Evolutionary conservation across 768 basidiomycete species (phyloP).

Genomic region (Suillus plorans): DNA sequence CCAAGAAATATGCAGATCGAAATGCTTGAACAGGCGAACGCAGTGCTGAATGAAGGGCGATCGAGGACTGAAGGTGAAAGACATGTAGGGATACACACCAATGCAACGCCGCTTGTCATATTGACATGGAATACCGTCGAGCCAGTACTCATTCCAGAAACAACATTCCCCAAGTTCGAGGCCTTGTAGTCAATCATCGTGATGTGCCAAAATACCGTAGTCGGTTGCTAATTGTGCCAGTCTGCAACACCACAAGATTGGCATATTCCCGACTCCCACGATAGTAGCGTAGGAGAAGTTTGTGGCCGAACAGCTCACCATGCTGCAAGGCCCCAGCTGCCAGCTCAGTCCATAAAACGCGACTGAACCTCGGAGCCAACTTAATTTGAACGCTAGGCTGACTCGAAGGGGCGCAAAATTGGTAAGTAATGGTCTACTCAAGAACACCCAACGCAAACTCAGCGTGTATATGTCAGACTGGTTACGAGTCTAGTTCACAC

Average conservation of each 20-base stretch:
- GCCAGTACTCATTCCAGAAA: constrained; percentile 64
- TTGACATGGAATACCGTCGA: constrained; percentile 71
- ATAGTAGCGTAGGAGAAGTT: too few species aligned
- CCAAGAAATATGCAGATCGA: constrained; percentile 35
- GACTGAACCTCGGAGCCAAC: too few species aligned
- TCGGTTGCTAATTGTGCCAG: neutral
- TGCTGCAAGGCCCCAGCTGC: too few species aligned
- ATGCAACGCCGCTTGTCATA: constrained; percentile 55
- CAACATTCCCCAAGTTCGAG: constrained; percentile 74
- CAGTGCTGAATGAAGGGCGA: constrained; percentile 65
- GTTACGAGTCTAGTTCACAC: neutral
- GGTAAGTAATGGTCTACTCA: neutral
- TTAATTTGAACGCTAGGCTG: too few species aligned
- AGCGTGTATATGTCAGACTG: neutral
- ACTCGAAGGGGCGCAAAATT: neutral
- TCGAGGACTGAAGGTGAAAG: constrained; percentile 53
- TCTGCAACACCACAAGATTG: too few species aligned
- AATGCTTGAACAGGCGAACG: constrained; percentile 46
- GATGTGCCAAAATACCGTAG: neutral
- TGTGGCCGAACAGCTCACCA: too few species aligned
- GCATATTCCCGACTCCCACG: too few species aligned
- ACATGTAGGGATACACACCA: constrained; percentile 45
- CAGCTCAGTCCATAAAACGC: too few species aligned
- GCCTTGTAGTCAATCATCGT: constrained; percentile 55
- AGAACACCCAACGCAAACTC: neutral